Evolutionary conservation across 306 rosid genomes (phyloP).

Genomic region (Gynostemma pentaphyllum): DNA sequence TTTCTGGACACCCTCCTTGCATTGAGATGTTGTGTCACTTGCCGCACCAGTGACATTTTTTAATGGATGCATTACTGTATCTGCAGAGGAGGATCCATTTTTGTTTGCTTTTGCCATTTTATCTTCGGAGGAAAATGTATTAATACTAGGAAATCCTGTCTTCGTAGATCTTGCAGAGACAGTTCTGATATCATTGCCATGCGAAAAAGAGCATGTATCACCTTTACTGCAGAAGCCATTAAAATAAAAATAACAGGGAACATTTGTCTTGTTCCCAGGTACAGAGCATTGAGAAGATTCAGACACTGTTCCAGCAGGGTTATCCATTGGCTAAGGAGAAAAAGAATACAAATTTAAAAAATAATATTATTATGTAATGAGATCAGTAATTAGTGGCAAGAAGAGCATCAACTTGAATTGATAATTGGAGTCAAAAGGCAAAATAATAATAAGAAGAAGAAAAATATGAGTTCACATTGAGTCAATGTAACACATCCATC

Average conservation of each 20-base stretch:
- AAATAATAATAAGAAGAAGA: too few species aligned
- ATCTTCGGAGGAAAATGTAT: conserved; percentile 24
- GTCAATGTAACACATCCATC: too few species aligned
- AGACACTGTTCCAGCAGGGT: conserved; percentile 35
- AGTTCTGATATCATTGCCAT: conserved; percentile 27
- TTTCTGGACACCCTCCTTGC: conserved; percentile 22
- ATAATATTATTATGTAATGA: conserved; percentile 6
- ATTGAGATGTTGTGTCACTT: conserved; percentile 17
- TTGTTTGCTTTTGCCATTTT: conserved; percentile 27
- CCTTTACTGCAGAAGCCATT: conserved; percentile 82
- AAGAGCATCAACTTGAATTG: background rate
- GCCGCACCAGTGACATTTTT: conserved; percentile 21
- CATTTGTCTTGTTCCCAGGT: conserved; percentile 43
- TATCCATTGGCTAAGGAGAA: conserved; percentile 61
- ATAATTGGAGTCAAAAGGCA: background rate
- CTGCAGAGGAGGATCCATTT: conserved; percentile 17
- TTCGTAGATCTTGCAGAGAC: conserved; percentile 30
- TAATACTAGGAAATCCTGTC: conserved; percentile 27
- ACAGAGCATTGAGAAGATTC: conserved; percentile 39
- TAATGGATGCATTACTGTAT: conserved; percentile 15
- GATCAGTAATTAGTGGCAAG: conserved; percentile 2
- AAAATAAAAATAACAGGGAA: conserved; percentile 67
- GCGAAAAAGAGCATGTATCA: conserved; percentile 59
- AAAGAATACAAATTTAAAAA: conserved; percentile 13
- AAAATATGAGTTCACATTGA: too few species aligned